phyloP scores from a whole-genome alignment of 768 basidiomycete genomes.

The Mycena olivaceomarginata region DNA sequence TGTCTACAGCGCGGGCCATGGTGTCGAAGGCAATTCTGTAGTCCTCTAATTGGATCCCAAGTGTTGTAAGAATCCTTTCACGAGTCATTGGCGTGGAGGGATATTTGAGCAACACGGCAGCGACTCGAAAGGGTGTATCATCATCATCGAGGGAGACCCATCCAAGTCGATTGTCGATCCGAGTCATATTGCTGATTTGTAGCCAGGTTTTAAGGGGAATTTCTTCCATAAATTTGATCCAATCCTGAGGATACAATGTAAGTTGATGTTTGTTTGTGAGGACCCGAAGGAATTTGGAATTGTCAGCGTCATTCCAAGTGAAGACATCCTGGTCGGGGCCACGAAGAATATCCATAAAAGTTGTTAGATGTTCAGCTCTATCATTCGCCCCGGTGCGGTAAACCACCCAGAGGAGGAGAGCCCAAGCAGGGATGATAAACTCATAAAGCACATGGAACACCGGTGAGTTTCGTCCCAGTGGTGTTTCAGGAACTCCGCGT shows the following conservation, averaged over 20 bases:
- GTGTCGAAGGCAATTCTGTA: too few relatives aligned
- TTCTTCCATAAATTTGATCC: slow-evolving; percentile 21
- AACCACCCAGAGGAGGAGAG: slow-evolving; percentile 20
- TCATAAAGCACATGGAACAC: neutral
- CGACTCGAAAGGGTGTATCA: neutral
- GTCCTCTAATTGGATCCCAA: neutral
- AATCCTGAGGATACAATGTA: slow-evolving; percentile 11
- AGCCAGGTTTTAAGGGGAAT: slow-evolving; percentile 2
- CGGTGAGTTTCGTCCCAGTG: neutral
- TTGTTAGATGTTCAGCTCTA: neutral
- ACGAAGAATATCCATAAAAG: slow-evolving; percentile 3
- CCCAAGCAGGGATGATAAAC: slow-evolving; percentile 18
- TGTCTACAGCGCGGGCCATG: neutral
- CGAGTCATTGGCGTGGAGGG: neutral
- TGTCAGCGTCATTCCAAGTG: slow-evolving; percentile 11
- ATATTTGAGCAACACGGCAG: neutral
- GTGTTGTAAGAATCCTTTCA: neutral
- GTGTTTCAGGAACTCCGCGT: too few relatives aligned
- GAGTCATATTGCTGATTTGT: neutral
- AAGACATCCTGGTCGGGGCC: neutral
- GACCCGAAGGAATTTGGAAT: neutral
- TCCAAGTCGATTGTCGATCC: neutral
- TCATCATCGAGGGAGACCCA: too few relatives aligned
- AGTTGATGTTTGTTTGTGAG: neutral
- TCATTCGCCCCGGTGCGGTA: neutral